Base-by-base conservation (phyloP, 164 flowering plant species). In the Protea cynaroides region DNA sequence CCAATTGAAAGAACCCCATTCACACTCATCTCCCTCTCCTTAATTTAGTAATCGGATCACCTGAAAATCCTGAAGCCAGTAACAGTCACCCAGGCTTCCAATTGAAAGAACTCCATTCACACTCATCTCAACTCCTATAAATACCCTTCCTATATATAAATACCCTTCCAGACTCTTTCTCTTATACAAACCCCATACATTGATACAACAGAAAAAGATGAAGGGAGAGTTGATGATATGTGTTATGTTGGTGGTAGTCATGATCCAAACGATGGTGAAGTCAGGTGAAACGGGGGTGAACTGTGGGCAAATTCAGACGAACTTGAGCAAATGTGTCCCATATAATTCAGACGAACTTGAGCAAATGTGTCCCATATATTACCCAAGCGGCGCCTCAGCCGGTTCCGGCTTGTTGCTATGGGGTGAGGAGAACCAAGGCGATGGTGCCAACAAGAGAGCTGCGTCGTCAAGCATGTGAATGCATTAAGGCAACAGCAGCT, bases 281-380 rank as follows among this genome's bases (percentile, higher is more conserved):
- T 67, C 74, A 21, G 49, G 67, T 11, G 49, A 66, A 21, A 67
- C 61, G 9, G 46, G 8, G 5, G 21, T 71, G 56, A 71, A 14
- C 18, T 71, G 71, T 8, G 62, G 46, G 17, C 51, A 59, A 9
- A 62, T 64, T 12, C 61, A 52, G n/a, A 4, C 23, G 17, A 29
- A 49, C 13, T 19, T 68, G 43, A 43, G 47, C 25, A 57, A 50
- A 18, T 65, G 73, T 25, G 8, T 71, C 36, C 23, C 74, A 7
- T 66, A 37, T 70, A n/a, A n/a, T n/a, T n/a, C n/a, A n/a, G n/a
- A n/a, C n/a, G n/a, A n/a, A n/a, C n/a, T n/a, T n/a, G n/a, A n/a
- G n/a, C n/a, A 56, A 49, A 23, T 70, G 73, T 38, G 10, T 71
- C 34, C 29, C 74, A 8, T 66, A 47, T 70, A n/a, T n/a, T n/a